Percentiles rank a stretch among this genome's conserved stretches.
These are phyloP conservation scores for Glycine soja DNA, from an alignment of 306 rosid genomes.

Conservation along the genomic window DNA sequence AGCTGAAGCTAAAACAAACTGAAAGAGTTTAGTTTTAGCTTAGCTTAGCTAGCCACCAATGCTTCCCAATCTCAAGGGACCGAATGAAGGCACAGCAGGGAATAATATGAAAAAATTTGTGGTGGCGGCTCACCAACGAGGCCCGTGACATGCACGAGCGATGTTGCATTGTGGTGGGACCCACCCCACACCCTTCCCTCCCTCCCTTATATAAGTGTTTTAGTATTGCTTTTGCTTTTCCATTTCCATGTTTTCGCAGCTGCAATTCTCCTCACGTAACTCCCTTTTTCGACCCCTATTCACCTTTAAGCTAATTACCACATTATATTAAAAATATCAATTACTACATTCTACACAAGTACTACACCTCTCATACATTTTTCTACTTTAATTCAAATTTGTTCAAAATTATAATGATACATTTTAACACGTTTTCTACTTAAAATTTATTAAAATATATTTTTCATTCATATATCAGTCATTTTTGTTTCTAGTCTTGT, in stretches of 20 bases:
- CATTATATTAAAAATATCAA: no score
- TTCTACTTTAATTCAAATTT: no score
- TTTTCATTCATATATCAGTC: no score
- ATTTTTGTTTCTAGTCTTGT: no score
- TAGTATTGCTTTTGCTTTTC: neutral
- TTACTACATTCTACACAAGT: no score
- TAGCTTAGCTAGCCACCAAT: slow-evolving; percentile 8
- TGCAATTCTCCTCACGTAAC: neutral
- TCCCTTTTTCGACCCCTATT: accelerated
- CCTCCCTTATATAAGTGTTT: neutral
- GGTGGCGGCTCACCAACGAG: slow-evolving; percentile 12
- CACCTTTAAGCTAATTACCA: neutral
- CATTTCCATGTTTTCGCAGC: neutral
- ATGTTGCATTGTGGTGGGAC: slow-evolving; percentile 25
- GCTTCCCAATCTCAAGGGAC: slow-evolving; percentile 33
- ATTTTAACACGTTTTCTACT: no score
- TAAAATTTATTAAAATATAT: no score
- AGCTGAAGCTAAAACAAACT: slow-evolving; percentile 14
- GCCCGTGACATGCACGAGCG: slow-evolving; percentile 45
- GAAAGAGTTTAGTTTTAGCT: slow-evolving; percentile 19
- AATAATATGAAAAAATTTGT: slow-evolving; percentile 19
- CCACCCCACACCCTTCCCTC: neutral
- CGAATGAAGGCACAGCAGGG: slow-evolving; percentile 10
- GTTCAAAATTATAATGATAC: no score
- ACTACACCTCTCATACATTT: no score